phyloP scores from a whole-genome alignment of 1,284 basidiomycete species.

The Fistulina hepatica region DNA sequence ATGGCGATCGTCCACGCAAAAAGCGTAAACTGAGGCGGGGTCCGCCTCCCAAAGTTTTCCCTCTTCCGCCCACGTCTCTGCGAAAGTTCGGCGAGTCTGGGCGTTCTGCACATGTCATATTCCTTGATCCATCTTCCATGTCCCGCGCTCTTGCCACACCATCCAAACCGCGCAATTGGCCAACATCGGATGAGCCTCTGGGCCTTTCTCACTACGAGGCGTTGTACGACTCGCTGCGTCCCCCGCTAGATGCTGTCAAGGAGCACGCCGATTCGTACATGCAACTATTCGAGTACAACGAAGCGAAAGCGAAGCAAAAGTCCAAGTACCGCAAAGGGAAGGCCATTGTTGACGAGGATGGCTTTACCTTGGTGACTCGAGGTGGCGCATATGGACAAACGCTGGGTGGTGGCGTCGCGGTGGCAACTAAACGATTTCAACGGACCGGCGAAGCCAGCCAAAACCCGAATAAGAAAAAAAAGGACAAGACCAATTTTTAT shows the following conservation, averaged over 20 bases:
- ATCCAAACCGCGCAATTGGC: conserved; percentile 48
- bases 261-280: conserved; percentile 71
- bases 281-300: conserved; percentile 64
- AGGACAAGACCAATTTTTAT: conserved; percentile 73
- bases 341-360: conserved; percentile 84
- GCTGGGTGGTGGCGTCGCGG: conserved; percentile 66
- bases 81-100: conserved; percentile 56
- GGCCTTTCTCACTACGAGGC: conserved; percentile 64
- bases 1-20: conserved; percentile 35
- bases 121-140: conserved; percentile 66
- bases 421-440: conserved; percentile 69
- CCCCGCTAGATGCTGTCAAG: conserved; percentile 59
- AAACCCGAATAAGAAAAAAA: conserved; percentile 39
- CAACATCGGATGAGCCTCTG: conserved; percentile 39
- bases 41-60: conserved; percentile 37
- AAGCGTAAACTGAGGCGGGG: conserved; percentile 28
- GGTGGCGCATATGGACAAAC: conserved; percentile 84
- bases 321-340: conserved; percentile 67
- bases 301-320: conserved; percentile 50
- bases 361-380: conserved; percentile 82
- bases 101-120: conserved; percentile 62
- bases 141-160: conserved; percentile 45
- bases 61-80: conserved; percentile 43
- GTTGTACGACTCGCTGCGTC: conserved; percentile 54
- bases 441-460: conserved; percentile 42